phyloP scores from a whole-genome alignment of 495 filamentous ascomycete genomes.

The Annulohypoxylon maeteangense region DNA sequence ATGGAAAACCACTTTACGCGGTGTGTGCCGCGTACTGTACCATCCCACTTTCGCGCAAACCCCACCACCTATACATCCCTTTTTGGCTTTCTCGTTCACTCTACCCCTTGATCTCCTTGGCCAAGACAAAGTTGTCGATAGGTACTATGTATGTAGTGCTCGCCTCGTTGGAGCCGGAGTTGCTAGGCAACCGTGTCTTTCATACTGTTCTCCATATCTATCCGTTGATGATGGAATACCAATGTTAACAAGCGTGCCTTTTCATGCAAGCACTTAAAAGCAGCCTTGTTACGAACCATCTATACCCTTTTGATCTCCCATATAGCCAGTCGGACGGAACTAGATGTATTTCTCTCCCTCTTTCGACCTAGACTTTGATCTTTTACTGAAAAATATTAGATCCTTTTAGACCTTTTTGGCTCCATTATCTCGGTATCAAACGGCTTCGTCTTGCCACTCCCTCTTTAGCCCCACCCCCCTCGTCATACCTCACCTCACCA shows the following conservation, averaged over 20 bases:
- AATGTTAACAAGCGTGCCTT: slow-evolving; percentile 35
- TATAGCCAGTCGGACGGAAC: slow-evolving; percentile 16
- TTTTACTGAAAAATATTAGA: slow-evolving; percentile 31
- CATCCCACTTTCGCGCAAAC: slow-evolving; percentile 44
- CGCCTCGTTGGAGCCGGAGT: slow-evolving; percentile 43
- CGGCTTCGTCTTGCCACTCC: slow-evolving; percentile 33
- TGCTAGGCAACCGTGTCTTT: slow-evolving; percentile 51
- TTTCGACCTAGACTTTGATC: slow-evolving; percentile 37
- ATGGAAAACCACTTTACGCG: slow-evolving; percentile 51
- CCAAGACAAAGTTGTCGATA: slow-evolving; percentile 39
- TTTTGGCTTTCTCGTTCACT: slow-evolving; percentile 3
- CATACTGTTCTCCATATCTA: slow-evolving; percentile 36
- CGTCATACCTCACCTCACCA: slow-evolving; percentile 43
- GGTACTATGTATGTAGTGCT: too few relatives aligned
- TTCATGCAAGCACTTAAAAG: slow-evolving; percentile 53
- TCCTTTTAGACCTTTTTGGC: slow-evolving; percentile 31
- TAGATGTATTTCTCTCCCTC: slow-evolving; percentile 33
- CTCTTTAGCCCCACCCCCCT: slow-evolving; percentile 38
- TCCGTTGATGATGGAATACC: slow-evolving; percentile 9
- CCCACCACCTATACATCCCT: slow-evolving; percentile 41
- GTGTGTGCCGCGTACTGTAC: slow-evolving; percentile 47
- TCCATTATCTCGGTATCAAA: slow-evolving; percentile 43
- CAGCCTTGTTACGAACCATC: slow-evolving; percentile 29
- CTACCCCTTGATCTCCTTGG: slow-evolving; percentile 39
- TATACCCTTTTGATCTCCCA: slow-evolving; percentile 33